Base-by-base conservation (phyloP, 2,329 filamentous ascomycete genomes). In the Colletotrichum sp. region DNA sequence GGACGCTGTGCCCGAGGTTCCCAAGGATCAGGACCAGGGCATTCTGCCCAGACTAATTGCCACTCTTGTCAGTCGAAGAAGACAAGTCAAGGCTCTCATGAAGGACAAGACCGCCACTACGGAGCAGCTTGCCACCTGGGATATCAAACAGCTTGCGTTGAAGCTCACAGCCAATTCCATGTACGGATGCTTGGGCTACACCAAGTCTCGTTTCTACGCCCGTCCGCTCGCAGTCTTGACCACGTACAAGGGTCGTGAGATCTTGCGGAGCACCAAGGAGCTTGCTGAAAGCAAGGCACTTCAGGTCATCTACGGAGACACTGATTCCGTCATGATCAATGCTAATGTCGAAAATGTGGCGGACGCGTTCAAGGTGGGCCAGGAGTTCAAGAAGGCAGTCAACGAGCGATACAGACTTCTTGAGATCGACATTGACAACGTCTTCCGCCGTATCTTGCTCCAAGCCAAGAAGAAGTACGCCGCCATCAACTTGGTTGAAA, bases 391-490 rank as follows among this genome's bases (percentile, higher is more conserved):
- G 87, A 94, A 93, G 80, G 92, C 95, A 28, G 97, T 99, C 86
- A 99, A 99, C 82, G 95, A 98, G 80, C 93, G 94, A 77, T 99
- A 99, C 85, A 94, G 90, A 81, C 90, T 98, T 68, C 90, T 99
- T 16, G 98, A 99, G 84, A 99, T 99, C 78, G 97, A 99, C 82
- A 98, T 99, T 79, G 97, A 99, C 85, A 98, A 99, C 81, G 91
- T 99, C 77, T 99, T 99, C 90, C 92, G 96, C 62, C 94, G 97
- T 36, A 94, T 99, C 72, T 88, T 99, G 52, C 89, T 99, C 16
- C 97, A 99, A 82, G 96, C 97, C 34, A 99, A 99, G 90, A 99
- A 99, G 89, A 99, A 99, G 89, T 99, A 99, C 85, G 97, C 97
- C 10, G 97, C 97, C 55, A 95, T 99, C 85, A 99, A 98, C 83